phyloP scores from a whole-genome alignment of 1,284 basidiomycete species.

The Ganoderma meredithae region DNA sequence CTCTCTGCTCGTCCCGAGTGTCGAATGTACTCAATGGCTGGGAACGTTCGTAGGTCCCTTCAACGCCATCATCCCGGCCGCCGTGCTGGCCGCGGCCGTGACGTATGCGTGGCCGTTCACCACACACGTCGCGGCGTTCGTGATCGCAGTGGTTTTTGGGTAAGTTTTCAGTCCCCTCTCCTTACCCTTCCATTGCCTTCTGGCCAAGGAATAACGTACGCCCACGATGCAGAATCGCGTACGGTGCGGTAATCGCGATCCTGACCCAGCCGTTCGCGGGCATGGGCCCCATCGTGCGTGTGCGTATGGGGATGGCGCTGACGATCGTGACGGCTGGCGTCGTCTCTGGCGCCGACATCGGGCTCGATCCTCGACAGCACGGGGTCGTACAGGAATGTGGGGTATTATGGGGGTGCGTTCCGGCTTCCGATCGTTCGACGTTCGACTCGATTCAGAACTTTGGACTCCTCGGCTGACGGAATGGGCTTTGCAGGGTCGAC shows the following conservation, averaged over 20 bases:
- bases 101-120: slow-evolving; percentile 67
- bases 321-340: slow-evolving; percentile 52
- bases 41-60: slow-evolving; percentile 48
- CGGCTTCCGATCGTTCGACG: background rate
- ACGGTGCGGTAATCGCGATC: slow-evolving; percentile 62
- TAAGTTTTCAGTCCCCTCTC: background rate
- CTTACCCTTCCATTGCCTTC: background rate
- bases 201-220: background rate
- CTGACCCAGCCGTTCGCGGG: slow-evolving; percentile 60
- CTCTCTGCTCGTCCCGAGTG: background rate
- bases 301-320: slow-evolving; percentile 59
- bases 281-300: slow-evolving; percentile 62
- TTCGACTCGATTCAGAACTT: no score
- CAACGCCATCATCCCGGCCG: slow-evolving; percentile 62
- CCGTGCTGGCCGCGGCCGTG: slow-evolving; percentile 52
- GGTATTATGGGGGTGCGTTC: slow-evolving; percentile 58
- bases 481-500: background rate
- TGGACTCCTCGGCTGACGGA: background rate
- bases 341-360: slow-evolving; percentile 59
- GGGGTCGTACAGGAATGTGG: slow-evolving; percentile 53
- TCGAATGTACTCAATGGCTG: no score
- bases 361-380: slow-evolving; percentile 54
- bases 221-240: slow-evolving; percentile 53
- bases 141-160: slow-evolving; percentile 39
- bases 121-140: slow-evolving; percentile 45